phyloP scores from a whole-genome alignment of 192 early-diverging fungal species.

The Thoreauomyces humboldtii region DNA sequence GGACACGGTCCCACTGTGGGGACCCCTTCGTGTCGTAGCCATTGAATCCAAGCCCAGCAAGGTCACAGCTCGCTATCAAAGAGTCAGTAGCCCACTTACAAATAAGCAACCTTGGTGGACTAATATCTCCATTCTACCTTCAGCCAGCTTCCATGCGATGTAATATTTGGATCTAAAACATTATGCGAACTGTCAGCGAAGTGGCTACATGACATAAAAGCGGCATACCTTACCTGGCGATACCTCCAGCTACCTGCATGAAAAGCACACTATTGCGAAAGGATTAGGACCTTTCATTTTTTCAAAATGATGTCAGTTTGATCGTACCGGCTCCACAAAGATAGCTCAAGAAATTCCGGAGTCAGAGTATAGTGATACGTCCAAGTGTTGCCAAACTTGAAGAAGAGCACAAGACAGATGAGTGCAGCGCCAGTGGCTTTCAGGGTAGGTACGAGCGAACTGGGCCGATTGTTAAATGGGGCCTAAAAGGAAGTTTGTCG shows the following conservation, averaged over 20 bases:
- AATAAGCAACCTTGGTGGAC: too few relatives aligned
- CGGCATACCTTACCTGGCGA: too few relatives aligned
- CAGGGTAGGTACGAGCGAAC: constrained; percentile 25
- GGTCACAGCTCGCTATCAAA: constrained; percentile 75
- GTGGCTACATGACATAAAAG: too few relatives aligned
- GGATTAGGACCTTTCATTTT: neutral
- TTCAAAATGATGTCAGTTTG: neutral
- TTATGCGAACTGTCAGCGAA: too few relatives aligned
- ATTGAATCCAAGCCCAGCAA: constrained; percentile 82
- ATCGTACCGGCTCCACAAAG: neutral
- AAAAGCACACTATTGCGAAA: neutral
- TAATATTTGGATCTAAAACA: constrained; percentile 89
- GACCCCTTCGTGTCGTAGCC: constrained; percentile 60
- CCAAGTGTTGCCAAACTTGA: constrained; percentile 13
- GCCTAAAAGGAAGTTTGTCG: too few relatives aligned
- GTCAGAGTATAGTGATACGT: neutral
- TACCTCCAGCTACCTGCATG: constrained; percentile 58
- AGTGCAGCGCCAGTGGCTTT: constrained; percentile 21
- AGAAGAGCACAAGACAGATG: constrained; percentile 19
- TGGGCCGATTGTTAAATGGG: constrained; percentile 43
- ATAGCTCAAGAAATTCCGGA: neutral
- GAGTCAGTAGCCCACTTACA: too few relatives aligned
- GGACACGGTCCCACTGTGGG: constrained; percentile 67
- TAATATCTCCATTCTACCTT: too few relatives aligned
- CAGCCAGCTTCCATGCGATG: constrained; percentile 84